Base-by-base conservation (phyloP, 1,139 yeast genomes). In the Spencermartinsiella ligniputridi region DNA sequence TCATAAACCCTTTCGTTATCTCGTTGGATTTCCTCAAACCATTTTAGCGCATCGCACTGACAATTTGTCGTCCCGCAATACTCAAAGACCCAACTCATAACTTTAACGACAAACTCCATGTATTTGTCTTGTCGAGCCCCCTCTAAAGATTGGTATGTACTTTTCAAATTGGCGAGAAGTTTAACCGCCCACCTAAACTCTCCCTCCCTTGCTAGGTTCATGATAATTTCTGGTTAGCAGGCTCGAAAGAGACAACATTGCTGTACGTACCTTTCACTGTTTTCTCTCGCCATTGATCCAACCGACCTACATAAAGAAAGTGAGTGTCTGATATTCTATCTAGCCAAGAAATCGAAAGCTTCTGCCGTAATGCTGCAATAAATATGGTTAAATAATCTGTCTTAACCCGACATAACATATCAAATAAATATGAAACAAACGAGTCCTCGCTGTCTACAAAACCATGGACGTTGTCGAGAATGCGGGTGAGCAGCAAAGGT, bases 401-500 rank as follows among this genome's bases (percentile, higher is more conserved):
- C 24, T 15, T 11, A 40, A 43, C 17, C 37, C 13, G n/a, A 39
- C 35, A 19, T 47, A 22, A 34, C 45, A 44, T 13, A 27, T 37
- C 16, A 50, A 18, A 13, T 46, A 37, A 11, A 36, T 22, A 5
- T 38, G 39, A 12, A 38, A 16, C 24, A 41, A 41, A 25, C 9
- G 30, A 3, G 13, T 30, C 19, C 16, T 34, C 33, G 32, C 24
- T n/a, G 29, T 37, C 18, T 3, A 35, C 12, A 41, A 37, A 5
- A 30, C 41, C 32, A 25, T 37, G 2, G 46, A 35, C 11, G 47
- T 35, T 13, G 24, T 18, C 19, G 35, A 25, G 22, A 49, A 19
- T 6, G 45, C 33, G 21, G 32, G 41, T 20, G 42, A 36, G 25
- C 42, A 39, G 38, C 46, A 39, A 18, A 47, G 50, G 52, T 40